These are phyloP conservation scores for Triticum aestivum DNA, from an alignment of 176 grass and related monocot genomes.

Conservation along the genomic window DNA sequence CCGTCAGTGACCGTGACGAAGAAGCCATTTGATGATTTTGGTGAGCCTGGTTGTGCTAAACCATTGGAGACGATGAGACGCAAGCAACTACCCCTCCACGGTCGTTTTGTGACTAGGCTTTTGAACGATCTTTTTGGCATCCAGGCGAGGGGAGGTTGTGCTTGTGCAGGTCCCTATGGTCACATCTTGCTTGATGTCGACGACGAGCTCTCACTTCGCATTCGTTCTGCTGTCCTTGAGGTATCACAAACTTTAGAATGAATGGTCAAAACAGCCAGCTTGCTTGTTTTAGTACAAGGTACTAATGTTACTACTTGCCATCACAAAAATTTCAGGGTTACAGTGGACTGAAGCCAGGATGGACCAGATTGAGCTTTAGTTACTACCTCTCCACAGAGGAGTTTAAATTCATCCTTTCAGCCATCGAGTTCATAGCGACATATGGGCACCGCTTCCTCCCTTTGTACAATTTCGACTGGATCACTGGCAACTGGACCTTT, in stretches of 20 bases:
- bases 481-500: constrained; percentile 65
- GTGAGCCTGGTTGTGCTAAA: not conserved
- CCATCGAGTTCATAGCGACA: constrained; percentile 57
- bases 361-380: constrained; percentile 74
- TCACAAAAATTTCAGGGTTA: constrained; percentile 51
- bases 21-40: not conserved
- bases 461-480: constrained; percentile 70
- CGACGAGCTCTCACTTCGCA: constrained; percentile 45
- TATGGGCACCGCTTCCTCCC: constrained; percentile 63
- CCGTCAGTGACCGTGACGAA: not conserved
- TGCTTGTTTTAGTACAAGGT: not conserved
- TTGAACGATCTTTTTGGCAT: constrained; percentile 85
- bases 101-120: constrained; percentile 64
- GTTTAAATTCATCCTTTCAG: constrained; percentile 56
- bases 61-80: not conserved
- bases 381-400: constrained; percentile 75
- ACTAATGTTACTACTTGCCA: not conserved
- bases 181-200: constrained; percentile 57
- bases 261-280: not conserved
- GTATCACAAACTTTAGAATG: not conserved
- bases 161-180: constrained; percentile 71
- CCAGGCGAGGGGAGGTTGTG: constrained; percentile 77
- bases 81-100: constrained; percentile 49
- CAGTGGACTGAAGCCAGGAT: constrained; percentile 76
- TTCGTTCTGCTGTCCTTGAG: constrained; percentile 56